phyloP scores from a whole-genome alignment of 257 asterid genomes.

The Craterostigma plantagineum region DNA sequence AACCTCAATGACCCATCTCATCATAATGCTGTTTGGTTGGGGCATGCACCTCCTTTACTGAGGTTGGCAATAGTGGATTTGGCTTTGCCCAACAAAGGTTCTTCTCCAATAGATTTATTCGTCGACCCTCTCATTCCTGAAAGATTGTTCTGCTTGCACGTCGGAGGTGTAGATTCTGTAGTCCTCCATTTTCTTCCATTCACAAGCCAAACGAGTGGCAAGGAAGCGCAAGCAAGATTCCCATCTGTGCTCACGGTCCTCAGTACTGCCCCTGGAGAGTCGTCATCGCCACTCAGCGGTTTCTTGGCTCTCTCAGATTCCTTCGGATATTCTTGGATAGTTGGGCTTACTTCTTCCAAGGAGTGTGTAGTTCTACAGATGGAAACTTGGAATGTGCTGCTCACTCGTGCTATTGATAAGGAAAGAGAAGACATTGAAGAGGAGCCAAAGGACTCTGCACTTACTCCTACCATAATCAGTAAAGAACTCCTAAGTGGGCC shows the following conservation, averaged over 20 bases:
- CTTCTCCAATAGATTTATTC: conserved; percentile 32
- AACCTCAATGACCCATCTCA: conserved; percentile 27
- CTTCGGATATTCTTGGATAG: conserved; percentile 73
- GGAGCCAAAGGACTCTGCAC: conserved; percentile 20
- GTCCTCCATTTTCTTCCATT: conserved; percentile 85
- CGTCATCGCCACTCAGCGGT: conserved; percentile 43
- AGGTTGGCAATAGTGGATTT: conserved; percentile 73
- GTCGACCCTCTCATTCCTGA: conserved; percentile 60
- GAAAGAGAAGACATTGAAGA: conserved; percentile 12
- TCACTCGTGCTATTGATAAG: conserved; percentile 29
- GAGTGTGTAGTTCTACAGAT: conserved; percentile 70
- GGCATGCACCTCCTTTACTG: conserved; percentile 72
- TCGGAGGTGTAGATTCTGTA: conserved; percentile 71
- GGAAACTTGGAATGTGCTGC: conserved; percentile 65
- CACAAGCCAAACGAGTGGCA: conserved; percentile 39
- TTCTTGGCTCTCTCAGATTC: conserved; percentile 71
- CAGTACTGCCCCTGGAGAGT: conserved; percentile 43
- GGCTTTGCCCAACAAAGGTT: conserved; percentile 42
- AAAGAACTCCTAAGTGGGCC: conserved; percentile 81
- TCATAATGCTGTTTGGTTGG: conserved; percentile 48
- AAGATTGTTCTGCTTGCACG: conserved; percentile 64
- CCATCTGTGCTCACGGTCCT: conserved; percentile 74
- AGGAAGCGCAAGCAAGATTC: conserved; percentile 41
- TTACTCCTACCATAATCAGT: conserved; percentile 43
- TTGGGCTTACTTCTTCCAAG: conserved; percentile 55